Percentiles rank a stretch among this genome's conserved stretches.
phyloP scores from a whole-genome alignment of 116 monocot species.

The Thalassia testudinum region DNA sequence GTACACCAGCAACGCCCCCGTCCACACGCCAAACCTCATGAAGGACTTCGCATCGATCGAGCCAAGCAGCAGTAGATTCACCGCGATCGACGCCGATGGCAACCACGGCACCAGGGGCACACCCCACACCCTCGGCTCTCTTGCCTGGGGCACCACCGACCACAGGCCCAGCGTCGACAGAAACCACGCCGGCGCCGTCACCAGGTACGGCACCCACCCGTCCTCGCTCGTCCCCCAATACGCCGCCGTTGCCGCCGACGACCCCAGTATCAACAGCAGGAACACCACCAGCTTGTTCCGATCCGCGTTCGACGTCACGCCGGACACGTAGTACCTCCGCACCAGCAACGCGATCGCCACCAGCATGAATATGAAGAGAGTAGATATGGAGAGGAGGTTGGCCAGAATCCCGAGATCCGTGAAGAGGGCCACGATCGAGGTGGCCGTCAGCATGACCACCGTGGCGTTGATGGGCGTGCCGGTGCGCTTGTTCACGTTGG shows the following conservation, averaged over 20 bases:
- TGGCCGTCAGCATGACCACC: slow-evolving; percentile 54
- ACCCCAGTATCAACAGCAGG: slow-evolving; percentile 31
- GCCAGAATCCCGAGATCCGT: slow-evolving; percentile 50
- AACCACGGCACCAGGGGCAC: slow-evolving; percentile 88
- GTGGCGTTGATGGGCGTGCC: slow-evolving; percentile 87
- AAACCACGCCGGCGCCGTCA: slow-evolving; percentile 44
- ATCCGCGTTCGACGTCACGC: slow-evolving; percentile 29
- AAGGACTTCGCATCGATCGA: slow-evolving; percentile 70
- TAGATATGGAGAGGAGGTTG: slow-evolving; percentile 90
- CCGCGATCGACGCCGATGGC: slow-evolving; percentile 61
- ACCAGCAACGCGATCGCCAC: slow-evolving; percentile 80
- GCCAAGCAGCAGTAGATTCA: slow-evolving; percentile 70
- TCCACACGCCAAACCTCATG: slow-evolving; percentile 62
- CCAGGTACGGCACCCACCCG: slow-evolving; percentile 34
- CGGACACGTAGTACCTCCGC: slow-evolving; percentile 58
- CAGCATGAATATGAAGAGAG: slow-evolving; percentile 93
- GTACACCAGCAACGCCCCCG: slow-evolving; percentile 41
- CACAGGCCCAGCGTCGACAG: slow-evolving; percentile 29
- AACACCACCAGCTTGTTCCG: slow-evolving; percentile 32
- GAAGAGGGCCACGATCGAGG: slow-evolving; percentile 75
- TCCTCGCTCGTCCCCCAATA: slow-evolving; percentile 37
- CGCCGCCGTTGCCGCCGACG: slow-evolving; percentile 33
- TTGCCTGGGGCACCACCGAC: slow-evolving; percentile 43
- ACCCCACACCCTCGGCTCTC: slow-evolving; percentile 65
- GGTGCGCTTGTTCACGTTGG: slow-evolving; percentile 27